Evolutionary conservation across 192 early-diverging fungal species (phyloP), one percentile per base, ranked within the genome.

Genomic region (Podila horticola): DNA sequence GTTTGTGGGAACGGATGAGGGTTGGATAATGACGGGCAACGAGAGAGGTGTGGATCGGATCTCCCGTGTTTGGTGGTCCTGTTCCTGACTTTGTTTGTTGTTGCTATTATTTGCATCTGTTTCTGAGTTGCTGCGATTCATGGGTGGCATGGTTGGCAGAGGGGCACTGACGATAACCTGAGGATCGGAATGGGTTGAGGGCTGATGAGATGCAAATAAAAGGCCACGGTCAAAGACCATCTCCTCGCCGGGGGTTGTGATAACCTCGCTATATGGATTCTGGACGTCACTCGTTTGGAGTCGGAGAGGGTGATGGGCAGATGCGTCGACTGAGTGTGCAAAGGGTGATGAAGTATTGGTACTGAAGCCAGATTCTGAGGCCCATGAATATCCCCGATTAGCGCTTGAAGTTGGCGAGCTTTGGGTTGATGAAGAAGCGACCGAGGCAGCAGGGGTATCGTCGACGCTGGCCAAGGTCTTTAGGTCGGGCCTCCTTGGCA

Each of bases 191-290:
- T 34, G 64, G 13, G 33, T 55, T 19, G 72, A 41, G 10, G 64
- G 58, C 2, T 13, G 58, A 51, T 58, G 72, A 51, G 59, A 51
- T 24, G 58, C 19, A 33, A 67, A 67, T n/a, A 67, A 15, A 38
- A 67, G 63, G 17, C 72, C 72, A 0, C 59, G 22, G 29, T 74
- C 65, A 62, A 74, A 74, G 2, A 67, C 65, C 65, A 74, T 74
- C 45, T 74, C 72, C 34, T 74, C 72, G 7, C 65, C 72, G 12
- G 72, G 72, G 7, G 65, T 74, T 38, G 57, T 62, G 0, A 45
- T 28, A 26, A 28, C 5, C 15, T 61, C 17, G 26, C 20, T 61
- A 24, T 61, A 61, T 17, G 26, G 5, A 12, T 61, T 34, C 22
- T 61, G 29, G 19, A 19, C 17, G 30, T 30, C 26, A 30, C 41